These are phyloP conservation scores for Hypomontagnella submonticulosa DNA, from an alignment of 495 filamentous ascomycete genomes.

Conservation along the genomic window DNA sequence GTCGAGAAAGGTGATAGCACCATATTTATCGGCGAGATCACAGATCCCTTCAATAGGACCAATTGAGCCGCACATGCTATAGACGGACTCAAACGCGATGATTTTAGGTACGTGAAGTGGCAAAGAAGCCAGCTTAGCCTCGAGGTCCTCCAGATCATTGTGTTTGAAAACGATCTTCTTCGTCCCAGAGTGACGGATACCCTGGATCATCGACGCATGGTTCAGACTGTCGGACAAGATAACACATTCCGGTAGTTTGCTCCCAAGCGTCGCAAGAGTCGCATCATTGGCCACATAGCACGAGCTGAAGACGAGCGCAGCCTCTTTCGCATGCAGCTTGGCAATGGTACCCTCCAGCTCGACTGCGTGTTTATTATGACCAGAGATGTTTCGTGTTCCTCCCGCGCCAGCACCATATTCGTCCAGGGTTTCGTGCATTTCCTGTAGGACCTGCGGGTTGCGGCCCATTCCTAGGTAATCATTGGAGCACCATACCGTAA, in stretches of 20 bases:
- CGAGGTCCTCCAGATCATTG: constrained; percentile 90
- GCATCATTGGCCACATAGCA: constrained; percentile 99
- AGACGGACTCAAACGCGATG: constrained; percentile 97
- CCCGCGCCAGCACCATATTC: constrained; percentile 95
- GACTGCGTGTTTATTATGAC: constrained; percentile 95
- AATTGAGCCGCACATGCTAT: constrained; percentile 98
- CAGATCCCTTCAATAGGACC: constrained; percentile 96
- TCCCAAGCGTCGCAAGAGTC: constrained; percentile 93
- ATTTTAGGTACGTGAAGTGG: constrained; percentile 90
- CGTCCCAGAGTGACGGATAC: constrained; percentile 94
- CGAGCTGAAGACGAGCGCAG: constrained; percentile 92
- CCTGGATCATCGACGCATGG: constrained; percentile 99
- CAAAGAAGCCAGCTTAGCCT: constrained; percentile 88
- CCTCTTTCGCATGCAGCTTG: constrained; percentile 89
- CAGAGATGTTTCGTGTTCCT: constrained; percentile 96
- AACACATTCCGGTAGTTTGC: constrained; percentile 95
- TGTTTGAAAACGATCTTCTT: constrained; percentile 99
- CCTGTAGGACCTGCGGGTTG: constrained; percentile 84
- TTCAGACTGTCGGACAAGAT: constrained; percentile 95
- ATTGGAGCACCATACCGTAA: constrained; percentile 99
- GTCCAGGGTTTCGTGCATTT: constrained; percentile 95
- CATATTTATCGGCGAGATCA: constrained; percentile 96
- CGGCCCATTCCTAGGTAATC: constrained; percentile 98
- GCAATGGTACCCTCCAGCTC: constrained; percentile 84
- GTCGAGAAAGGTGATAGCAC: constrained; percentile 95